Conservation (phyloP, 2,329 filamentous ascomycete genomes). For the Dactylonectria estremocensis region DNA sequence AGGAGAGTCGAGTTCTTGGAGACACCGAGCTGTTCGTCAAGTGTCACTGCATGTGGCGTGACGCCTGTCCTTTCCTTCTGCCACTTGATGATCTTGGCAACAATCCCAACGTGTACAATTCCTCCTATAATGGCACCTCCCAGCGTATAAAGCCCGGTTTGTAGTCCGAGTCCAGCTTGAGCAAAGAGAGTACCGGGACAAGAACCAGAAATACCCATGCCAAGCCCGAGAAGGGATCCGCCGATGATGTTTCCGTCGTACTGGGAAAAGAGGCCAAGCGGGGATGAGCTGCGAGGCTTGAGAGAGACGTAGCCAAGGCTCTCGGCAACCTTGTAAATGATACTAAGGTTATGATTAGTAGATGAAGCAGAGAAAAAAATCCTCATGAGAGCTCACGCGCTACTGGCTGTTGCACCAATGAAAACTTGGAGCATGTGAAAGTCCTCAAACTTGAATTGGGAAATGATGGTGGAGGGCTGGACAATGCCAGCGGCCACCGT, state of each 20-base stretch:
- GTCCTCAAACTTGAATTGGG: constrained; percentile 72
- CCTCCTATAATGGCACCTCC: constrained; percentile 71
- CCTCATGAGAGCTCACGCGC: constrained; percentile 65
- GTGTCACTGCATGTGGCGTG: constrained; percentile 50
- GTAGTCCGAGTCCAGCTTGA: constrained; percentile 70
- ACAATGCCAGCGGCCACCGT: constrained; percentile 73
- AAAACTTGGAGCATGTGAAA: constrained; percentile 79
- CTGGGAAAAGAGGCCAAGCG: constrained; percentile 65
- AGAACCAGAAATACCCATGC: constrained; percentile 76
- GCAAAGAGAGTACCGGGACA: constrained; percentile 77
- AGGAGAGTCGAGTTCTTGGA: constrained; percentile 56
- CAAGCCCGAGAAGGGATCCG: constrained; percentile 73
- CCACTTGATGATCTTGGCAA: constrained; percentile 55
- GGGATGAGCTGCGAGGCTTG: constrained; percentile 65
- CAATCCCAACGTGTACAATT: constrained; percentile 63
- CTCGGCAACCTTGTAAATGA: constrained; percentile 63
- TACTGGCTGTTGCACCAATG: constrained; percentile 73
- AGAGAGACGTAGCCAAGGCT: constrained; percentile 59
- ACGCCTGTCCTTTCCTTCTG: constrained; percentile 45
- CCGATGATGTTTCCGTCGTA: constrained; percentile 78
- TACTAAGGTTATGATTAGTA: constrained; percentile 45
- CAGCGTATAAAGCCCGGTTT: constrained; percentile 67
- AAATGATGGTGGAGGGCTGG: constrained; percentile 71
- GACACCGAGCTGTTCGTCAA: constrained; percentile 60
- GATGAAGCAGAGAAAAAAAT: not conserved